Conservation (phyloP, 192 early-diverging fungal species). For the Linnemannia exigua region DNA sequence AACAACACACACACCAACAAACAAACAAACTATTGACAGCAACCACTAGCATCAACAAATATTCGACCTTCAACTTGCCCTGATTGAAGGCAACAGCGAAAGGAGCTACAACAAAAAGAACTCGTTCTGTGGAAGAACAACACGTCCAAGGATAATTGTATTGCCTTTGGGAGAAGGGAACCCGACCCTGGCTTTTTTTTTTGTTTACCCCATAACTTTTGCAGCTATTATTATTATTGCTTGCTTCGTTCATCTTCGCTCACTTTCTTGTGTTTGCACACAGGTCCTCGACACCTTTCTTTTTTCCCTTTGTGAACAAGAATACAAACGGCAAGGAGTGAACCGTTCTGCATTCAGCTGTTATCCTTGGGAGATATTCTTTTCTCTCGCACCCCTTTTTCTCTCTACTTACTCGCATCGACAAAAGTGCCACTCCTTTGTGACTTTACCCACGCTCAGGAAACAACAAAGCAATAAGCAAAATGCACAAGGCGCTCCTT, state of each 20-base stretch:
- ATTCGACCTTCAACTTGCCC: no score
- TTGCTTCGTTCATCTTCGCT: background rate
- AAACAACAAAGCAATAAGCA: background rate
- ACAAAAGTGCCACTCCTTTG: background rate
- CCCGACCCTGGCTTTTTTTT: background rate
- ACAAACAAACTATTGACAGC: background rate
- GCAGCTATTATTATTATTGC: no score
- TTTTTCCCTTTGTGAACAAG: background rate
- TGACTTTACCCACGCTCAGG: background rate
- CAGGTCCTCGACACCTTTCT: background rate
- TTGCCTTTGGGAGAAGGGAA: background rate
- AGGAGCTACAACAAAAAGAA: background rate
- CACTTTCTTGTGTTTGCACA: background rate
- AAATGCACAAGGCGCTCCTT: background rate
- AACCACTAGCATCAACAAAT: background rate
- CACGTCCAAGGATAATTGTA: constrained; percentile 10
- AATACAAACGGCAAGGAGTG: background rate
- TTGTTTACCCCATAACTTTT: background rate
- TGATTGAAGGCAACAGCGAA: no score
- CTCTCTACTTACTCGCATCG: background rate
- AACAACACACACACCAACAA: background rate
- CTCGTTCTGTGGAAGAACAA: background rate
- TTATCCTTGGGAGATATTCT: background rate
- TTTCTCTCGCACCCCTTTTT: background rate
- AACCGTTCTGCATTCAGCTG: background rate